These are phyloP conservation scores for Zygoascus bituminiphila DNA, from an alignment of 805 yeast species.

Conservation along the genomic window DNA sequence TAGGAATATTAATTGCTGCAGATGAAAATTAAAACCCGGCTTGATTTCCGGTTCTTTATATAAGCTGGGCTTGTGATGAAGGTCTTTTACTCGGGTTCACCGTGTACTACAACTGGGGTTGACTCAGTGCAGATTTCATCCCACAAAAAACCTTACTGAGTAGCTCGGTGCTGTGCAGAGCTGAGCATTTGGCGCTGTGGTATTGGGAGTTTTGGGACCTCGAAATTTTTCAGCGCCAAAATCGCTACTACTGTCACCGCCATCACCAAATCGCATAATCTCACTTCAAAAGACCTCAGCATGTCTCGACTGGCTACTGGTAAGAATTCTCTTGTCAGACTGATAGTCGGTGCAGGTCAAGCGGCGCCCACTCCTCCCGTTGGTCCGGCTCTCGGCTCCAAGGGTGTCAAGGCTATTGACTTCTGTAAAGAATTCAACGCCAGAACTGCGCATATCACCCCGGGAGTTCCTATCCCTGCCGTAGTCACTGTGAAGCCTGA, in stretches of 20 bases:
- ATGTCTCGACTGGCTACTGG: slow-evolving; percentile 17
- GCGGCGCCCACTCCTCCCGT: slow-evolving; percentile 99
- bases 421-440: slow-evolving; percentile 98
- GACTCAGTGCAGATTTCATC: not conserved
- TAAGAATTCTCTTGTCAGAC: slow-evolving; percentile 68
- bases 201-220: too few relatives aligned
- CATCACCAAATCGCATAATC: not conserved
- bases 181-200: too few relatives aligned
- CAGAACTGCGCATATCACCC: slow-evolving; percentile 76
- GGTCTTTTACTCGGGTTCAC: not conserved
- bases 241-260: not conserved
- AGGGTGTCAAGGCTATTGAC: slow-evolving; percentile 97
- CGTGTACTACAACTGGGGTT: not conserved
- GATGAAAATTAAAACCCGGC: too few relatives aligned
- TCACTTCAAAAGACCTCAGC: not conserved
- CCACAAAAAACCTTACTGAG: too few relatives aligned
- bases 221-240: not conserved
- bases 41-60: too few relatives aligned
- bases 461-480: slow-evolving; percentile 88
- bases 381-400: slow-evolving; percentile 97
- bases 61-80: not conserved
- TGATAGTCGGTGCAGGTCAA: slow-evolving; percentile 93
- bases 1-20: too few relatives aligned
- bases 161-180: too few relatives aligned
- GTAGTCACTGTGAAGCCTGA: slow-evolving; percentile 84